These are phyloP conservation scores for Penicillium sp. DNA, from an alignment of 2,329 filamentous ascomycete genomes.

Conservation along the genomic window DNA sequence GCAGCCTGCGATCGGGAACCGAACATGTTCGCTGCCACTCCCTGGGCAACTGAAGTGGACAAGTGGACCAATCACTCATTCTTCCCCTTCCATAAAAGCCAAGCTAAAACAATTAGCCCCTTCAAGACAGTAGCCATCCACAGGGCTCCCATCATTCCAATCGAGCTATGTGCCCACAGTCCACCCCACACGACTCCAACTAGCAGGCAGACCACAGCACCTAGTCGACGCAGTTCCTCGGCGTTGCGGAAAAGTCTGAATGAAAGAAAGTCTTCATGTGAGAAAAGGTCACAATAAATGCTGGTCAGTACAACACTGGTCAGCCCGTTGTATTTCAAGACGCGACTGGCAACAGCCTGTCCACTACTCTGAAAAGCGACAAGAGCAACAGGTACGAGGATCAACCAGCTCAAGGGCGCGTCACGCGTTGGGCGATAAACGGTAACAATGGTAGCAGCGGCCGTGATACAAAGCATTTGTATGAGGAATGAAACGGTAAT, in stretches of 20 bases:
- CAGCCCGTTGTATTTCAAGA: conserved; percentile 67
- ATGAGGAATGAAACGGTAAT: conserved; percentile 53
- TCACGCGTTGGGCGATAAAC: conserved; percentile 47
- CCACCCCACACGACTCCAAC: conserved; percentile 57
- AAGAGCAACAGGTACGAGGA: conserved; percentile 66
- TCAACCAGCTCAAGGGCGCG: conserved; percentile 52
- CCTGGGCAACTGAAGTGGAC: background rate
- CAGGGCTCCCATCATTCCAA: conserved; percentile 56
- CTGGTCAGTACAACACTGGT: conserved; percentile 80
- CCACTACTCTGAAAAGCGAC: conserved; percentile 77
- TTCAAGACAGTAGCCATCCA: conserved; percentile 64
- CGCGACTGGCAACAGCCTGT: conserved; percentile 72
- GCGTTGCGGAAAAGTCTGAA: conserved; percentile 42
- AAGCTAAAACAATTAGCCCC: conserved; percentile 55
- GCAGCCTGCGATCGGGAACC: background rate
- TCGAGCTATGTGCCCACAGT: conserved; percentile 52
- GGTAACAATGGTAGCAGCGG: conserved; percentile 57
- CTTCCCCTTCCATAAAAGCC: conserved; percentile 62
- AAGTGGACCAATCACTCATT: background rate
- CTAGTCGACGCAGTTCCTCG: conserved; percentile 55
- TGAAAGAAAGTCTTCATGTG: conserved; percentile 57
- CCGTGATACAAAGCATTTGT: conserved; percentile 53
- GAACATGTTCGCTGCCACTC: background rate
- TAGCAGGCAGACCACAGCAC: conserved; percentile 54
- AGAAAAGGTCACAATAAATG: conserved; percentile 78